Percentiles rank a stretch among this genome's conserved stretches.
Conservation (phyloP, 257 asterid species). For the Solanum sejunctum region DNA sequence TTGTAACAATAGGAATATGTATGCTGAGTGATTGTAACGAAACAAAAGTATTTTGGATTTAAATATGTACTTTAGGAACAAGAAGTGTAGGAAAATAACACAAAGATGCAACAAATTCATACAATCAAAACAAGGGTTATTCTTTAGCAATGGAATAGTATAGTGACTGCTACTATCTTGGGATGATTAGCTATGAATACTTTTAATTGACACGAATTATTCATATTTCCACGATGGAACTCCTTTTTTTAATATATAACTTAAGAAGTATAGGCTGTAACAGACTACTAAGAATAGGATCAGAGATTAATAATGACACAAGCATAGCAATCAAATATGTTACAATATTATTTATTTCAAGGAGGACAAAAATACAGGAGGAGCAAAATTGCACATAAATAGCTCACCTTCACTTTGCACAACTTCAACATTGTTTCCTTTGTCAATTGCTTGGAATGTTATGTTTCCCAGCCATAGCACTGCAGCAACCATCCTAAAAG, state of each 20-base stretch:
- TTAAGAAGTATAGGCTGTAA: background rate
- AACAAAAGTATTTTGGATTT: background rate
- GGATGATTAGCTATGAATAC: background rate
- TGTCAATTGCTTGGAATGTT: slow-evolving; percentile 50
- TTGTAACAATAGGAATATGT: background rate
- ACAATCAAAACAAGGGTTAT: background rate
- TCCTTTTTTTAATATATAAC: background rate
- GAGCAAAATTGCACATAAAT: background rate
- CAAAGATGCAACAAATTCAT: background rate
- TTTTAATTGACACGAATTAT: background rate
- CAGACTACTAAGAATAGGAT: background rate
- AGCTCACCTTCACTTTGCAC: slow-evolving; percentile 71
- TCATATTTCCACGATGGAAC: background rate
- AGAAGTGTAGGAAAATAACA: background rate
- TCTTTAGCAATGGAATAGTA: background rate
- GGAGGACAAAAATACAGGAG: background rate
- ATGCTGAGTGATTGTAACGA: background rate
- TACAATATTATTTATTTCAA: background rate
- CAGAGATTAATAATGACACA: background rate
- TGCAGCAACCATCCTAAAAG: slow-evolving; percentile 79
- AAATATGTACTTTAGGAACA: background rate
- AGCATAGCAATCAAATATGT: background rate
- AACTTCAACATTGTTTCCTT: slow-evolving; percentile 58
- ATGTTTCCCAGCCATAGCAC: slow-evolving; percentile 96
- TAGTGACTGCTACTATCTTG: background rate